Evolutionary conservation across 1,139 yeast genomes (phyloP).

Genomic region (Geotrichum fermentans): DNA sequence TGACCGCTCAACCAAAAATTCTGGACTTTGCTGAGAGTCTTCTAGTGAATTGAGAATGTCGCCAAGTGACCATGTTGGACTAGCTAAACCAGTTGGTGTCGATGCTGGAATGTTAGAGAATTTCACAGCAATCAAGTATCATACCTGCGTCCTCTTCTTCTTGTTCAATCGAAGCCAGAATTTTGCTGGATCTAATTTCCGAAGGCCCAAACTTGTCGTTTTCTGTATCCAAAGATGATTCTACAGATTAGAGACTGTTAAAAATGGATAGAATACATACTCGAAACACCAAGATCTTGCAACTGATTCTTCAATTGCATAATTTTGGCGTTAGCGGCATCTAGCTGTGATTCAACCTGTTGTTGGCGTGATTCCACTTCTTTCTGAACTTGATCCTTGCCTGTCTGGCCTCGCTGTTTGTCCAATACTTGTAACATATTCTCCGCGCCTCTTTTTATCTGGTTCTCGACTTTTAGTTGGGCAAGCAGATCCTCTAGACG

Average conservation of each 20-base stretch:
- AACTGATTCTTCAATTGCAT: slow-evolving; percentile 34
- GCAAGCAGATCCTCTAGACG: slow-evolving; percentile 33
- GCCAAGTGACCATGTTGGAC: slow-evolving; percentile 49
- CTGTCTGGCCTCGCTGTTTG: slow-evolving; percentile 15
- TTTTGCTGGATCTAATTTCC: background rate
- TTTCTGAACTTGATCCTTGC: slow-evolving; percentile 20
- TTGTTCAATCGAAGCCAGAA: slow-evolving; percentile 10
- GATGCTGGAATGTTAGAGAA: background rate
- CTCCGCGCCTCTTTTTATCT: slow-evolving; percentile 42
- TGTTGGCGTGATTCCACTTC: slow-evolving; percentile 30
- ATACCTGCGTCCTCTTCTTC: slow-evolving; percentile 11
- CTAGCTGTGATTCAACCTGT: slow-evolving; percentile 39
- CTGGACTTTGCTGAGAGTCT: slow-evolving; percentile 44
- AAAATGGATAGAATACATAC: slow-evolving; percentile 2
- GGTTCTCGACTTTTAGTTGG: slow-evolving; percentile 39
- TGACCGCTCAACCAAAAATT: slow-evolving; percentile 51
- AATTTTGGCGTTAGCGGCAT: slow-evolving; percentile 39
- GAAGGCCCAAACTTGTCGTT: background rate
- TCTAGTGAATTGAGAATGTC: slow-evolving; percentile 48
- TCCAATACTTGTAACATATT: slow-evolving; percentile 37
- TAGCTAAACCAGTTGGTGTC: slow-evolving; percentile 5
- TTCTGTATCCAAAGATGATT: slow-evolving; percentile 4
- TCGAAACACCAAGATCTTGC: slow-evolving; percentile 29
- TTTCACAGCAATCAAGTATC: background rate
- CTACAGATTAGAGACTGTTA: background rate